These are phyloP conservation scores for Saccharomycopsis sp. DNA, from an alignment of 805 yeast genomes.

Conservation along the genomic window DNA sequence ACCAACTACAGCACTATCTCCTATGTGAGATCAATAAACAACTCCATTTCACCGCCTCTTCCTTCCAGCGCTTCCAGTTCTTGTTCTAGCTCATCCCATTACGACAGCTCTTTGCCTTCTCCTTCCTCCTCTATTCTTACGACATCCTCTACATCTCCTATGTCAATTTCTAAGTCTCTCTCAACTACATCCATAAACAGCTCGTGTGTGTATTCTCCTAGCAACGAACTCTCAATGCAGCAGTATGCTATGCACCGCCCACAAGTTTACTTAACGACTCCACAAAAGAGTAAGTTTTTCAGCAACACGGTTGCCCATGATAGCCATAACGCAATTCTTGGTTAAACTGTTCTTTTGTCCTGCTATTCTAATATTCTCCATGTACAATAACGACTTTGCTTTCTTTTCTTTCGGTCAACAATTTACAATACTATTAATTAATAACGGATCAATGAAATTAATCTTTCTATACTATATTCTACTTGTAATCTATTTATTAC, in stretches of 20 bases:
- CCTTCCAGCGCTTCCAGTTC: slow-evolving; percentile 21
- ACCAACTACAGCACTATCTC: slow-evolving; percentile 12
- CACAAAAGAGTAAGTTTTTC: background rate
- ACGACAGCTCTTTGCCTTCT: background rate
- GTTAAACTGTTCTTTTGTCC: background rate
- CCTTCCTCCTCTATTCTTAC: slow-evolving; percentile 1
- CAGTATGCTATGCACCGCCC: background rate
- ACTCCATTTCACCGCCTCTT: background rate
- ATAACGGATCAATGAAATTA: background rate
- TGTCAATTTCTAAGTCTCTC: background rate
- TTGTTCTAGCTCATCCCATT: slow-evolving; percentile 22
- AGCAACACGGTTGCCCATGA: background rate
- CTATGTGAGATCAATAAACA: slow-evolving; percentile 12
- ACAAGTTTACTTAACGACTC: background rate
- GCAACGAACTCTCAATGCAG: background rate
- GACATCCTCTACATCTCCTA: slow-evolving; percentile 1
- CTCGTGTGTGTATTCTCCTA: background rate
- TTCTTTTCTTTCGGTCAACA: background rate
- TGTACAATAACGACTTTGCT: background rate
- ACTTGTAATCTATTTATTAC: too few species aligned
- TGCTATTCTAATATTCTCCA: too few species aligned
- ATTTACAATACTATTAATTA: too few species aligned
- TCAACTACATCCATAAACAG: background rate
- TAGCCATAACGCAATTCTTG: background rate
- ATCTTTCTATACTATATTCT: too few species aligned